Conservation (phyloP, 2,329 filamentous ascomycete genomes). For the Aspergillus ustus region DNA sequence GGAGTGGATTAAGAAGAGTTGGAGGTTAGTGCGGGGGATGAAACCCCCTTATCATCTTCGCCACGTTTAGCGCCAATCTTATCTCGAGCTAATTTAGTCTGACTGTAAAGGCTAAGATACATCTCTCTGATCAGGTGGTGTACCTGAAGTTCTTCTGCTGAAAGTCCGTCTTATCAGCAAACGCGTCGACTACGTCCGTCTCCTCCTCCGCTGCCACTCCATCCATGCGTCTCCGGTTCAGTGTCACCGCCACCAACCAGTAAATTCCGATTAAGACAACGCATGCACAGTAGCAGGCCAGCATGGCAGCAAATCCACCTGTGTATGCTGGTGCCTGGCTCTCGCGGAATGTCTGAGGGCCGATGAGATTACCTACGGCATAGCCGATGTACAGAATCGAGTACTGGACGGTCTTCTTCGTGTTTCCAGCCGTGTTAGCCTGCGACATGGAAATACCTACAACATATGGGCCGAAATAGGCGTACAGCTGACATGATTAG, state of each 20-base stretch:
- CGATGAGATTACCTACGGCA: conserved; percentile 39
- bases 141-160: conserved; percentile 31
- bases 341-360: conserved; percentile 47
- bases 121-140: conserved; percentile 25
- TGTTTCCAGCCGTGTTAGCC: conserved; percentile 43
- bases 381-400: conserved; percentile 48
- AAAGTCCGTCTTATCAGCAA: conserved; percentile 33
- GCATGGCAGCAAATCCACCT: conserved; percentile 43
- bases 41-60: background rate
- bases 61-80: background rate
- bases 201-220: conserved; percentile 7
- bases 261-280: conserved; percentile 38
- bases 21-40: background rate
- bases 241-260: conserved; percentile 31
- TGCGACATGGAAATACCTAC: conserved; percentile 34
- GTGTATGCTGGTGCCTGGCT: conserved; percentile 47
- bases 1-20: background rate
- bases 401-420: conserved; percentile 49
- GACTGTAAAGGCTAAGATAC: background rate
- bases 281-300: conserved; percentile 40
- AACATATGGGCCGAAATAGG: conserved; percentile 44
- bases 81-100: background rate
- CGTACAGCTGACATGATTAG: conserved; percentile 34
- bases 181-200: conserved; percentile 19
- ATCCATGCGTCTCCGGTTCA: conserved; percentile 21